Conservation (phyloP, 2,329 filamentous ascomycete genomes). For the Colletotrichum paranaense region DNA sequence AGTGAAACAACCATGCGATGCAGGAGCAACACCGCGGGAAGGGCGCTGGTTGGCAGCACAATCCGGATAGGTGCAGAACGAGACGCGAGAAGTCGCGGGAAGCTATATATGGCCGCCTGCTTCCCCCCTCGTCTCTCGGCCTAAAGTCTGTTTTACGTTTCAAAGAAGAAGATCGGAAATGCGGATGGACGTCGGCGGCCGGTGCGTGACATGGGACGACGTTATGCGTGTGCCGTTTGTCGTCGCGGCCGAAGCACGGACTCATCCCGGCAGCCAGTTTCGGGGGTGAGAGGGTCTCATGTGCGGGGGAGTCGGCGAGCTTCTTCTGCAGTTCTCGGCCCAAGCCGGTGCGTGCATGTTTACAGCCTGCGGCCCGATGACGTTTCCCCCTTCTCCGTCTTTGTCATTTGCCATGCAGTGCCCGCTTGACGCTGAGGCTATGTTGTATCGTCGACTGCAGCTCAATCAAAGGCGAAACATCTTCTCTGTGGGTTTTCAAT, state of each 20-base stretch:
- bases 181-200: conserved; percentile 2
- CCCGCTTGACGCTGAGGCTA: not conserved
- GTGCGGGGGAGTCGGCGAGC: not conserved
- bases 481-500: not conserved
- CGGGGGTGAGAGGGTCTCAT: not conserved
- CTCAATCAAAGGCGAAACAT: not conserved
- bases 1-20: not conserved
- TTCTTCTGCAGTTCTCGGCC: conserved; percentile 12
- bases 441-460: not conserved
- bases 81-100: conserved; percentile 17
- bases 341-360: not conserved
- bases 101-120: not conserved
- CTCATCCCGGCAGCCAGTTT: not conserved
- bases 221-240: conserved; percentile 18
- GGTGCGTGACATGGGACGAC: conserved; percentile 17
- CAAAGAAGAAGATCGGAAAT: conserved; percentile 11
- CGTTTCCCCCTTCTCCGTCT: not conserved
- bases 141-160: conserved; percentile 15
- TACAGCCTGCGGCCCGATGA: not conserved
- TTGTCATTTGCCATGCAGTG: not conserved
- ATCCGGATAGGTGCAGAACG: not conserved
- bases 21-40: not conserved
- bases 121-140: not conserved
- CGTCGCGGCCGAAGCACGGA: conserved; percentile 13
- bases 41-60: not conserved